Base-by-base conservation (phyloP, 768 basidiomycete species). In the Naganishia vishniacii region DNA sequence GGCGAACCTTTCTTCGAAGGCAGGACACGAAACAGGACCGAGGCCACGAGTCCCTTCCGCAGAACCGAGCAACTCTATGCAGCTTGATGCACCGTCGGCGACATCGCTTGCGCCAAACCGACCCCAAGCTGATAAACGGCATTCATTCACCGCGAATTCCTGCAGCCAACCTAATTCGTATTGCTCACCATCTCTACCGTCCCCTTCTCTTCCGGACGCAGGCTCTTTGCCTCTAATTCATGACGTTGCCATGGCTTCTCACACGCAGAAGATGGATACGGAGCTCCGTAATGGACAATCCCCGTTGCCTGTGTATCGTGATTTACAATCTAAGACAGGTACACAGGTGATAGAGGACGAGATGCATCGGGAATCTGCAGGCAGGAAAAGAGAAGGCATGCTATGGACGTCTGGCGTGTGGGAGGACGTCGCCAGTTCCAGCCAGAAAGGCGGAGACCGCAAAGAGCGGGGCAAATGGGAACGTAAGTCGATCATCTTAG, bases 381-480 rank as follows among this genome's bases (percentile, higher is more conserved):
- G 76, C 18, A 64, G 74, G 48, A 75, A 75, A 68, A 72, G 71
- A 53, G 76, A 77, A 64, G 76, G 76, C n/a, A 68, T 77, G 16
- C 48, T 77, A 9, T 77, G 76, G 76, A 72, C 71, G 51, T 49
- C 69, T 16, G 74, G 76, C 2, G 67, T 65, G 3, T 77, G 76
- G 76, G 76, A 77, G 46, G 74, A 71, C 12, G 64, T 77, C 34
- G 71, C 70, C 29, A 29, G 20, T 29, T 46, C 46, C 11, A 49
- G 49, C 31, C 51, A 31, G 4, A 51, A 40, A n/a, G 64, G 53
- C 15, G 65, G 68, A 15, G 62, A 66, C 2, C 61, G 66, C 6
- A 77, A 73, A 49, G 67, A 68, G 8, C 59, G 49, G 25, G 67
- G 66, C 20, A 75, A 72, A 62, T 77, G 74, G 74, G 76, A 77